Evolutionary conservation across 2,329 filamentous ascomycete genomes (phyloP).

Genomic region (Dactylellina sp.): DNA sequence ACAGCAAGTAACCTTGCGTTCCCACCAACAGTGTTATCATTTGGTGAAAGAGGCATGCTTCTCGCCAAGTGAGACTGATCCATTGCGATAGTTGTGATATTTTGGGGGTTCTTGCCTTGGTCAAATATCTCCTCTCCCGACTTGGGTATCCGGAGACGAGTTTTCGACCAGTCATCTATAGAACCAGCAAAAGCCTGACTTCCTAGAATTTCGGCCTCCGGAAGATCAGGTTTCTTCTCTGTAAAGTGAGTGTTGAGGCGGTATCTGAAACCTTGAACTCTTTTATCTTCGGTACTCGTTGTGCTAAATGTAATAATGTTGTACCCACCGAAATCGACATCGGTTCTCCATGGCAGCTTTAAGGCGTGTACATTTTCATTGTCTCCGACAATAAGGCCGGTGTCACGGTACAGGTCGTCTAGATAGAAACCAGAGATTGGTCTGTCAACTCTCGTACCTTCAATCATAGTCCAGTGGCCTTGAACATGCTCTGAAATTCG

Average conservation of each 20-base stretch:
- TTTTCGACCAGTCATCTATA: slow-evolving; percentile 48
- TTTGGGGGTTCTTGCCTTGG: slow-evolving; percentile 52
- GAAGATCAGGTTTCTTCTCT: slow-evolving; percentile 38
- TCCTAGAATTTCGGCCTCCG: slow-evolving; percentile 40
- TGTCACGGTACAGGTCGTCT: slow-evolving; percentile 51
- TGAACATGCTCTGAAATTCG: slow-evolving; percentile 43
- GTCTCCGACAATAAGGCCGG: slow-evolving; percentile 48
- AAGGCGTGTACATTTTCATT: slow-evolving; percentile 48
- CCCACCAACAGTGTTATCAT: slow-evolving; percentile 51
- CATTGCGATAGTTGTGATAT: slow-evolving; percentile 43
- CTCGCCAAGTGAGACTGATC: slow-evolving; percentile 40
- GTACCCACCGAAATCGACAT: slow-evolving; percentile 52
- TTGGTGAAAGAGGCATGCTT: slow-evolving; percentile 28
- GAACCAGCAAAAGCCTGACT: slow-evolving; percentile 46
- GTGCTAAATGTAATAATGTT: slow-evolving; percentile 48
- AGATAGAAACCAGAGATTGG: slow-evolving; percentile 55
- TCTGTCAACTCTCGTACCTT: slow-evolving; percentile 46
- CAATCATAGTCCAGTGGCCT: slow-evolving; percentile 55
- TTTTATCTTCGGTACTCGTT: slow-evolving; percentile 39
- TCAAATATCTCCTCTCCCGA: slow-evolving; percentile 54
- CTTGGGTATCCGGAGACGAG: slow-evolving; percentile 54
- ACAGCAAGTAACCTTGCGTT: slow-evolving; percentile 47
- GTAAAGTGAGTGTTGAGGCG: slow-evolving; percentile 48
- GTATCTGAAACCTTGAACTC: slow-evolving; percentile 49
- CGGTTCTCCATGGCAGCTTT: slow-evolving; percentile 48